phyloP scores from a whole-genome alignment of 2,329 filamentous ascomycete genomes.

The Colletotrichum sp. region DNA sequence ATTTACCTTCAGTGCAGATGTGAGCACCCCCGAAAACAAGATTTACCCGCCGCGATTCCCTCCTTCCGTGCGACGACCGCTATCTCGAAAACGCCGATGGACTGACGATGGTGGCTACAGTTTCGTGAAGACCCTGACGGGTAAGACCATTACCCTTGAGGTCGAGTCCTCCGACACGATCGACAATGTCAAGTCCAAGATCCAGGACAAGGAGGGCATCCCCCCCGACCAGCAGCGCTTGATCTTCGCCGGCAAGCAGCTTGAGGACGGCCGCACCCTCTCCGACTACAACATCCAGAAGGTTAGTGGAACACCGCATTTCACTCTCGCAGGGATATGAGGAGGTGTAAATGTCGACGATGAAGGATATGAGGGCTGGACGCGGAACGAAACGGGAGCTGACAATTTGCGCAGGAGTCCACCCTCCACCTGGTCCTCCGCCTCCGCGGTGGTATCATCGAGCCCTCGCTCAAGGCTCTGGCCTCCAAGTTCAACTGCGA shows the following conservation, averaged over 20 bases:
- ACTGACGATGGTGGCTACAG: conserved; percentile 51
- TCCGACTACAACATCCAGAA: conserved; percentile 99
- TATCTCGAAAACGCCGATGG: conserved; percentile 21
- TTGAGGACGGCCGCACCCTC: conserved; percentile 96
- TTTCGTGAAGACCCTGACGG: conserved; percentile 99
- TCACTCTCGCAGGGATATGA: not conserved
- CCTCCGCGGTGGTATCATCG: conserved; percentile 98
- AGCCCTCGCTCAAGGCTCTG: conserved; percentile 97
- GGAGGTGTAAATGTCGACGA: not conserved
- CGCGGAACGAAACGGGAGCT: not conserved
- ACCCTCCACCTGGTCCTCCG: conserved; percentile 98
- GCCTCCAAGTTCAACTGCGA: conserved; percentile 99
- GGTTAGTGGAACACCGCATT: conserved; percentile 57
- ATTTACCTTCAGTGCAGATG: conserved; percentile 78
- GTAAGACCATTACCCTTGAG: conserved; percentile 99
- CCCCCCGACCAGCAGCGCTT: conserved; percentile 97
- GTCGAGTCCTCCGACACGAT: conserved; percentile 99
- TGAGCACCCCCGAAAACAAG: conserved; percentile 54
- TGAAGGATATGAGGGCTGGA: not conserved
- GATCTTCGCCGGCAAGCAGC: conserved; percentile 99
- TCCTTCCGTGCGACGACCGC: conserved; percentile 11
- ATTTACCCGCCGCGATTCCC: conserved; percentile 9
- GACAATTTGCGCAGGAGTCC: conserved; percentile 73
- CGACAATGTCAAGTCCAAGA: conserved; percentile 99
- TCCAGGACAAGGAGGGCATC: conserved; percentile 99